A percentile compares a stretch with the other conserved stretches of the same genome.
Conservation (phyloP, 2,329 filamentous ascomycete genomes). For the Boeremia exigua region DNA sequence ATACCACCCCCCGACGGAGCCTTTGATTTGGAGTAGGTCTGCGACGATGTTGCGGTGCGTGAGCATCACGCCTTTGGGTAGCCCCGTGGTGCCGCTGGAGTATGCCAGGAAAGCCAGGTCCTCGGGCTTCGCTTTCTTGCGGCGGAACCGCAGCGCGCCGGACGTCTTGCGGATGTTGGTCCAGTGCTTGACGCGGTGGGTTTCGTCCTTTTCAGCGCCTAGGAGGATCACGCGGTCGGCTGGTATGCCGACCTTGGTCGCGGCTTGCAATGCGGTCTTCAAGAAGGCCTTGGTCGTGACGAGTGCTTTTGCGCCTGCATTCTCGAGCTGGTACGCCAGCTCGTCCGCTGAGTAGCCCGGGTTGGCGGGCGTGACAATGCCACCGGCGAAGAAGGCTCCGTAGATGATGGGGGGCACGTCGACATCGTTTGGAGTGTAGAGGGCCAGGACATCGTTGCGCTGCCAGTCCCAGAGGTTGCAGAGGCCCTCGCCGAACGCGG, state of each 20-base stretch:
- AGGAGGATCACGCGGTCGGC: conserved; percentile 75
- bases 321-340: conserved; percentile 80
- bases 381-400: conserved; percentile 82
- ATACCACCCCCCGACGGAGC: conserved; percentile 81
- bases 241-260: conserved; percentile 70
- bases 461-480: conserved; percentile 76
- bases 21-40: conserved; percentile 85
- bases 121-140: conserved; percentile 63
- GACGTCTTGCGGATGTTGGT: conserved; percentile 69
- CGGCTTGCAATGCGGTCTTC: conserved; percentile 69
- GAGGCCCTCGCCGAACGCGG: conserved; percentile 78
- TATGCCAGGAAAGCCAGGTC: conserved; percentile 81
- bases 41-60: conserved; percentile 53
- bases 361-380: conserved; percentile 80
- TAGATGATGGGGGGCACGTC: conserved; percentile 78
- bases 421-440: conserved; percentile 85
- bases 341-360: conserved; percentile 84
- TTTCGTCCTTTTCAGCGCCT: conserved; percentile 68
- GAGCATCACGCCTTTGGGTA: conserved; percentile 55
- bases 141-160: conserved; percentile 63
- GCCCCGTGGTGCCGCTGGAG: conserved; percentile 51
- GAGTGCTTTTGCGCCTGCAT: conserved; percentile 75
- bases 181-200: conserved; percentile 71
- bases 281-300: conserved; percentile 74
- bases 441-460: conserved; percentile 78